Percentiles rank a stretch among this genome's conserved stretches.
These are phyloP conservation scores for Daldinia eschscholtzii DNA, from an alignment of 2,329 filamentous ascomycete species.

Conservation along the genomic window DNA sequence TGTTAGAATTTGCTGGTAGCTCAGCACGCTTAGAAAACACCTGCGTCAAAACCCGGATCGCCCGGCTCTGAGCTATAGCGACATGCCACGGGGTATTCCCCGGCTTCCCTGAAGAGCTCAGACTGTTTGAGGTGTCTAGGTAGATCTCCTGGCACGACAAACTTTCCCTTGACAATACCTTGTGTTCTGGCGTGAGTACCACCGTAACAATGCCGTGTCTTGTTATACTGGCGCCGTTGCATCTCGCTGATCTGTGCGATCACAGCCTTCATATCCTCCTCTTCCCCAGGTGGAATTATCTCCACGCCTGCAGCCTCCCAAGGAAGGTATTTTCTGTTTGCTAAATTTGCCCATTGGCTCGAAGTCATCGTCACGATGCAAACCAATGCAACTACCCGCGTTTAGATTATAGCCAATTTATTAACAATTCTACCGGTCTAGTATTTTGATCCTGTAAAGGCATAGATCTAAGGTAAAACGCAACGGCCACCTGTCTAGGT, in stretches of 20 bases:
- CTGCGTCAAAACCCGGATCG: slow-evolving; percentile 53
- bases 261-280: slow-evolving; percentile 28
- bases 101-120: slow-evolving; percentile 52
- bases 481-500: neutral
- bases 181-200: slow-evolving; percentile 62
- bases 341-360: slow-evolving; percentile 11
- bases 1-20: slow-evolving; percentile 1
- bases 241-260: slow-evolving; percentile 33
- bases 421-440: slow-evolving; percentile 8
- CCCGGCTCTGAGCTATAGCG: slow-evolving; percentile 32
- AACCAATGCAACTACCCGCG: neutral
- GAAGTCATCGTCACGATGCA: slow-evolving; percentile 16
- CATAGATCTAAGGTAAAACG: neutral
- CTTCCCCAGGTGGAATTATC: slow-evolving; percentile 23
- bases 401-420: slow-evolving; percentile 1
- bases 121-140: slow-evolving; percentile 59
- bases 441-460: slow-evolving; percentile 1
- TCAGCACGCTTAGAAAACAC: slow-evolving; percentile 12
- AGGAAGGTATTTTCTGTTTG: slow-evolving; percentile 23
- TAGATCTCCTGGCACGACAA: slow-evolving; percentile 58
- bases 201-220: slow-evolving; percentile 30
- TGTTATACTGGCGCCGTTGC: slow-evolving; percentile 30
- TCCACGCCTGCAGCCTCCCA: slow-evolving; percentile 24
- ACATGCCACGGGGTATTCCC: slow-evolving; percentile 26
- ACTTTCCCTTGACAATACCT: slow-evolving; percentile 61